A percentile compares a stretch with the other conserved stretches of the same genome.
phyloP scores from a whole-genome alignment of 768 basidiomycete species.

The Flagelloscypha sp. region DNA sequence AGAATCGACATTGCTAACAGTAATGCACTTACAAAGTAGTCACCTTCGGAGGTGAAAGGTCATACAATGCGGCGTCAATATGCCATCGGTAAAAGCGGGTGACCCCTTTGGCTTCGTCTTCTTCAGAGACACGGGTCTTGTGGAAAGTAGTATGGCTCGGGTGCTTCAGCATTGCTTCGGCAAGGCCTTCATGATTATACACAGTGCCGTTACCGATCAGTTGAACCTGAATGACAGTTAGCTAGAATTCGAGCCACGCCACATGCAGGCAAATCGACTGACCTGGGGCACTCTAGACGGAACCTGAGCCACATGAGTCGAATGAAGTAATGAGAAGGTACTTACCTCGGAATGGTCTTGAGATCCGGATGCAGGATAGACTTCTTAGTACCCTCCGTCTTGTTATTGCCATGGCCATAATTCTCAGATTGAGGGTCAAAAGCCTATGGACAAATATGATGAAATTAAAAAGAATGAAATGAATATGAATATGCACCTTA shows the following conservation, averaged over 20 bases:
- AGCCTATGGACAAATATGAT: constrained; percentile 36
- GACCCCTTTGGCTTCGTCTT: constrained; percentile 67
- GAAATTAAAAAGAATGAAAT: constrained; percentile 3
- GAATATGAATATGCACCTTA: constrained; percentile 42
- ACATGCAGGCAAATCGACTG: no score
- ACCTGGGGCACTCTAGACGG: no score
- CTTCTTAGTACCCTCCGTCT: constrained; percentile 62
- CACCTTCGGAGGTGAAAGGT: constrained; percentile 69
- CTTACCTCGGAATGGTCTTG: constrained; percentile 86
- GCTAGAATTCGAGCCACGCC: no score
- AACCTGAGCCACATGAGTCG: no score
- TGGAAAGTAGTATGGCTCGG: constrained; percentile 84
- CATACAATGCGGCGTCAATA: constrained; percentile 82
- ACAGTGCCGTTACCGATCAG: constrained; percentile 85
- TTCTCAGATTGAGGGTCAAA: constrained; percentile 57
- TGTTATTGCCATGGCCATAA: constrained; percentile 88
- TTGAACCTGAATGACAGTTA: constrained; percentile 83
- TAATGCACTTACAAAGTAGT: no score
- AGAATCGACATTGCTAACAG: no score
- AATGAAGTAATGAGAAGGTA: no score
- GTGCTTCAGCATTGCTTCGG: constrained; percentile 73
- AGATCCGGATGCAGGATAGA: constrained; percentile 85
- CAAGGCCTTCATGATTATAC: constrained; percentile 73
- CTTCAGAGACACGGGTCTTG: constrained; percentile 62
- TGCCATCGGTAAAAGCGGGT: constrained; percentile 94